Evolutionary conservation across 768 basidiomycete species (phyloP).

Genomic region (Kwoniella dendrophila): DNA sequence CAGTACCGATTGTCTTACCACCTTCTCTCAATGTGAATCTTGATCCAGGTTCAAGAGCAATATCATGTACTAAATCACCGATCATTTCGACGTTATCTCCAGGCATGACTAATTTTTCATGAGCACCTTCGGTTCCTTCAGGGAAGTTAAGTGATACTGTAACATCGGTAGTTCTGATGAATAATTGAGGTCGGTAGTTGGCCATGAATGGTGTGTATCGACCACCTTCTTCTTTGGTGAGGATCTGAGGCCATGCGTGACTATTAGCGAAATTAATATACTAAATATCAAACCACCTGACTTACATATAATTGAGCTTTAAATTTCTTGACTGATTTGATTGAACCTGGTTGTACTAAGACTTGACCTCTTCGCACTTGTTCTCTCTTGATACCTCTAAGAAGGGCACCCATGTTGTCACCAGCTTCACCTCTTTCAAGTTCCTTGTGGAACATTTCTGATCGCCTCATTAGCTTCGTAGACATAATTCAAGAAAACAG

Average conservation of each 20-base stretch:
- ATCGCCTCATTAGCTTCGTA: slow-evolving; percentile 9
- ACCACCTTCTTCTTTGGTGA: slow-evolving; percentile 80
- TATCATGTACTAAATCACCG: slow-evolving; percentile 76
- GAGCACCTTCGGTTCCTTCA: slow-evolving; percentile 73
- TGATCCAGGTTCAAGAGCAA: slow-evolving; percentile 84
- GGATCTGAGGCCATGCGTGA: slow-evolving; percentile 60
- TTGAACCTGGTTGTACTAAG: slow-evolving; percentile 80
- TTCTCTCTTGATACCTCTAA: slow-evolving; percentile 96
- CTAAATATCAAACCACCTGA: background rate
- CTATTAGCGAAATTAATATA: background rate
- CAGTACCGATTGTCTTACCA: slow-evolving; percentile 92
- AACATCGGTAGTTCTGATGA: slow-evolving; percentile 92
- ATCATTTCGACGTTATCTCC: slow-evolving; percentile 96
- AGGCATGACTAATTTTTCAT: slow-evolving; percentile 96
- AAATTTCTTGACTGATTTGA: slow-evolving; percentile 94
- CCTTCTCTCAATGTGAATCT: slow-evolving; percentile 94
- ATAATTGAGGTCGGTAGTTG: slow-evolving; percentile 93
- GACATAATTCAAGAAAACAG: background rate
- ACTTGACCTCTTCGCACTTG: slow-evolving; percentile 93
- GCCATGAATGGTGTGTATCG: slow-evolving; percentile 72
- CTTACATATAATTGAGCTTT: slow-evolving; percentile 80
- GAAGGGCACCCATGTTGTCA: slow-evolving; percentile 97
- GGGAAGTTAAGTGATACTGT: slow-evolving; percentile 85
- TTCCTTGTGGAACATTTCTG: slow-evolving; percentile 99
- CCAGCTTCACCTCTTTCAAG: slow-evolving; percentile 96